Base-by-base conservation (phyloP, 148 eudicot species). In the Spergularia bocconei region DNA sequence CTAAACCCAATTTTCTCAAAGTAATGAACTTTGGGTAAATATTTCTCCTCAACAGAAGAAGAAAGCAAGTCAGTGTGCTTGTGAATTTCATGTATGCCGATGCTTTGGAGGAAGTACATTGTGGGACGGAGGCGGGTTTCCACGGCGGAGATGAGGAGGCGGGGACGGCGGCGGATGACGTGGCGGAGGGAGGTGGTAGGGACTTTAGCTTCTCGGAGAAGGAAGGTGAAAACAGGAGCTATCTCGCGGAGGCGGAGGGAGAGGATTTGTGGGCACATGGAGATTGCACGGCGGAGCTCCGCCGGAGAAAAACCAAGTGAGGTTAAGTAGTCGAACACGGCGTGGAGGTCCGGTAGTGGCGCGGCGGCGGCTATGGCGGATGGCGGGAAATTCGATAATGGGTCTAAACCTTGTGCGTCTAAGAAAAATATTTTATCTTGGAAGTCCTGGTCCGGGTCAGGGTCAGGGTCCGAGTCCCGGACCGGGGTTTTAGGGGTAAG, bases 391-490 rank as follows among this genome's bases (percentile, higher is more conserved):
- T 81, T 83, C 23, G 89, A 63, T 60, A 90, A 67, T 6, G 86
- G 73, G 87, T 94, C 98, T n/a, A 94, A 73, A 16, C 97, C 96
- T 11, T 88, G 77, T 25, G 98, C 88, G 79, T 94, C 97, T 8
- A 94, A 78, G 84, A 82, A 91, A 38, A 91, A 86, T 57, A 84
- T 76, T 70, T 86, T 87, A 8, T 85, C 87, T 54, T 85, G 88
- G 83, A 93, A 89, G 3, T 83, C 84, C 55, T 76, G 73, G 44
- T 73, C 25, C 3, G 23, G 12, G 44, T 39, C 7, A 23, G 29
- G 71, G 48, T 23, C 12, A 50, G 6, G 4, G 0, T 39, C 17
- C 36, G 3, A 87, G 3, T 83, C 84, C 55, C 74, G 73, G 44
- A 70, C 25, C 3, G 36, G 13, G 76, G 54, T 14, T 7, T 5